These are phyloP conservation scores for Rutstroemia sp. DNA, from an alignment of 2,329 filamentous ascomycete species.

Conservation along the genomic window DNA sequence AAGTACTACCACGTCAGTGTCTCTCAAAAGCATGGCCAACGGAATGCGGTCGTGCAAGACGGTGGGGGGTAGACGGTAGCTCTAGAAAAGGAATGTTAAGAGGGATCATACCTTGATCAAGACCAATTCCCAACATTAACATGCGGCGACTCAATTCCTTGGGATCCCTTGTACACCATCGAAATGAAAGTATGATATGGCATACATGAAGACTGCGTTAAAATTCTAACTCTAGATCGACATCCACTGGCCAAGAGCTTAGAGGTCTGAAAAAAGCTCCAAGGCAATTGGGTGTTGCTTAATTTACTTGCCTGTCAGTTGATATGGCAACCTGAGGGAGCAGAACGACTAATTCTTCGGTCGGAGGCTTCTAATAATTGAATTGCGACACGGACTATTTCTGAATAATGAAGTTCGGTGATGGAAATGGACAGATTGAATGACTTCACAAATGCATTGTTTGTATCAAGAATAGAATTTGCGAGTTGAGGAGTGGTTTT, in stretches of 20 bases:
- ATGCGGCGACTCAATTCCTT: conserved; percentile 7
- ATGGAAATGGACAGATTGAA: no score
- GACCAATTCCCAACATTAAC: conserved; percentile 9
- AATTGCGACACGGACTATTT: no score
- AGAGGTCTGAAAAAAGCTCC: neutral
- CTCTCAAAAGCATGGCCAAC: neutral
- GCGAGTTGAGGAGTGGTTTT: neutral
- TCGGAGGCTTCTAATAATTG: neutral
- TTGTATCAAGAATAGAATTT: neutral
- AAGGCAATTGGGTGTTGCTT: neutral
- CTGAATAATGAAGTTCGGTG: no score
- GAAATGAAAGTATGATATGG: neutral
- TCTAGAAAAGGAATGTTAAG: neutral
- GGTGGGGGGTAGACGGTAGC: neutral
- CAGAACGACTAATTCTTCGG: neutral
- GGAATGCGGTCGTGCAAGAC: neutral
- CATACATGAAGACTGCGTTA: neutral
- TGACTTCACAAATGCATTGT: conserved; percentile 6
- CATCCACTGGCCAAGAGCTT: neutral
- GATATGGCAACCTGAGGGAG: conserved; percentile 2
- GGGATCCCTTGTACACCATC: conserved; percentile 2
- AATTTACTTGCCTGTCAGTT: neutral
- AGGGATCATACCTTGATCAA: conserved; percentile 9
- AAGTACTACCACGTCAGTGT: neutral
- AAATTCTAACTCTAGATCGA: neutral